Conservation (phyloP, 2,329 filamentous ascomycete genomes). For the Colletotrichum horii region DNA sequence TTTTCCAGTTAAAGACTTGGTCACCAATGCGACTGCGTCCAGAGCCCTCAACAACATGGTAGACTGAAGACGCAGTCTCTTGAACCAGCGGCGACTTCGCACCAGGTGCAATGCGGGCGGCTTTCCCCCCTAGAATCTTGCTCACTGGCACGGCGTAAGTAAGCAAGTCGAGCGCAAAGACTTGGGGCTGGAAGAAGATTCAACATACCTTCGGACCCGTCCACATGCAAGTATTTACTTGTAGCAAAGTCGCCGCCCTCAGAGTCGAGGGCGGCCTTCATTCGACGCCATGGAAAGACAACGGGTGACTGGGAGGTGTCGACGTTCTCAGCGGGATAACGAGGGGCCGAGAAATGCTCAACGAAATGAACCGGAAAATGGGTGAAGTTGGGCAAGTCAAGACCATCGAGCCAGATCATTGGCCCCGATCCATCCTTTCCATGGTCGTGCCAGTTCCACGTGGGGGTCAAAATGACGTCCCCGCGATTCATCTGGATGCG, state of each 20-base stretch:
- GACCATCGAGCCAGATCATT: slow-evolving; percentile 62
- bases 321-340: slow-evolving; percentile 48
- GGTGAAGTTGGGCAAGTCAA: slow-evolving; percentile 55
- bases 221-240: slow-evolving; percentile 35
- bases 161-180: background rate
- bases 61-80: slow-evolving; percentile 58
- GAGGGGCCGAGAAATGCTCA: slow-evolving; percentile 46
- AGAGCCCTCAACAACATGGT: slow-evolving; percentile 54
- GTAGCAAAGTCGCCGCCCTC: slow-evolving; percentile 30
- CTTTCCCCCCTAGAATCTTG: slow-evolving; percentile 50
- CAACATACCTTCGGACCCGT: slow-evolving; percentile 34
- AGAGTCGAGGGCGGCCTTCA: slow-evolving; percentile 47
- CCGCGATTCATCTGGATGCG: slow-evolving; percentile 53
- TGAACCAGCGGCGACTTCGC: slow-evolving; percentile 39
- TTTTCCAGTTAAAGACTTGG: slow-evolving; percentile 45
- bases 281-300: slow-evolving; percentile 53
- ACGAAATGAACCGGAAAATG: slow-evolving; percentile 59
- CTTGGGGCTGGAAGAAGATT: background rate
- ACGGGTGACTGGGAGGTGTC: slow-evolving; percentile 44
- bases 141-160: slow-evolving; percentile 36
- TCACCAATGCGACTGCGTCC: slow-evolving; percentile 46
- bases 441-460: slow-evolving; percentile 63
- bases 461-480: slow-evolving; percentile 60
- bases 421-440: slow-evolving; percentile 57
- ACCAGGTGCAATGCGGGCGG: slow-evolving; percentile 46